Conservation (phyloP, 2,329 filamentous ascomycete genomes). For the Stagonosporopsis vannaccii region DNA sequence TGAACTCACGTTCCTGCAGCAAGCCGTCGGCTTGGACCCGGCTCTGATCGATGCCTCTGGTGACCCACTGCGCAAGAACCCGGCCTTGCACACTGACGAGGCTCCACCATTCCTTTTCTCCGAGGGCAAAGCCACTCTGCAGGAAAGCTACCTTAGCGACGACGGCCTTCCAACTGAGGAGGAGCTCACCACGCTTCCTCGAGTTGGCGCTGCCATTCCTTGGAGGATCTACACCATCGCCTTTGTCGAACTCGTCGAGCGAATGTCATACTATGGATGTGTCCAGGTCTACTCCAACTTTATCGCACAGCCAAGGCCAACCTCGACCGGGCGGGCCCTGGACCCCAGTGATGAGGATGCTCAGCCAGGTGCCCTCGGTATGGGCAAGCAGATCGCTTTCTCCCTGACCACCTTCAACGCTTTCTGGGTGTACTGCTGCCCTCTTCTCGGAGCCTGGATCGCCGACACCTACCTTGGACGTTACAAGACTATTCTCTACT, state of each 20-base stretch:
- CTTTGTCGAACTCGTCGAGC: slow-evolving; percentile 50
- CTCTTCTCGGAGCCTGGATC: slow-evolving; percentile 65
- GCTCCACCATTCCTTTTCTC: slow-evolving; percentile 41
- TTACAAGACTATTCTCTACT: slow-evolving; percentile 66
- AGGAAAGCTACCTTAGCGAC: slow-evolving; percentile 40
- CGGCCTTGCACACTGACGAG: slow-evolving; percentile 29
- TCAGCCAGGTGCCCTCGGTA: slow-evolving; percentile 60
- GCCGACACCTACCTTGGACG: slow-evolving; percentile 68
- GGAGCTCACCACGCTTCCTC: slow-evolving; percentile 46
- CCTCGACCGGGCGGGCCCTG: slow-evolving; percentile 40
- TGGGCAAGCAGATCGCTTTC: slow-evolving; percentile 63
- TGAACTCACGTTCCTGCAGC: slow-evolving; percentile 29
- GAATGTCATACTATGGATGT: slow-evolving; percentile 51
- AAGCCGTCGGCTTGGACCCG: slow-evolving; percentile 43
- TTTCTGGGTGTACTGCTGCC: slow-evolving; percentile 66
- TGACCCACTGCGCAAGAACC: slow-evolving; percentile 44
- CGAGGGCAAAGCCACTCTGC: slow-evolving; percentile 50
- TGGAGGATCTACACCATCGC: slow-evolving; percentile 46
- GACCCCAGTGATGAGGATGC: slow-evolving; percentile 38
- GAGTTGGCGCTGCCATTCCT: slow-evolving; percentile 45
- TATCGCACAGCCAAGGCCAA: slow-evolving; percentile 41
- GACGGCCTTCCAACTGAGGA: slow-evolving; percentile 44
- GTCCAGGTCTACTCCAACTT: slow-evolving; percentile 50
- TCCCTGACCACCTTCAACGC: slow-evolving; percentile 62
- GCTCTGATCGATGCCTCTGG: slow-evolving; percentile 44